Evolutionary conservation across 2,329 filamentous ascomycete genomes (phyloP).

Genomic region (Cladosporium sp.): DNA sequence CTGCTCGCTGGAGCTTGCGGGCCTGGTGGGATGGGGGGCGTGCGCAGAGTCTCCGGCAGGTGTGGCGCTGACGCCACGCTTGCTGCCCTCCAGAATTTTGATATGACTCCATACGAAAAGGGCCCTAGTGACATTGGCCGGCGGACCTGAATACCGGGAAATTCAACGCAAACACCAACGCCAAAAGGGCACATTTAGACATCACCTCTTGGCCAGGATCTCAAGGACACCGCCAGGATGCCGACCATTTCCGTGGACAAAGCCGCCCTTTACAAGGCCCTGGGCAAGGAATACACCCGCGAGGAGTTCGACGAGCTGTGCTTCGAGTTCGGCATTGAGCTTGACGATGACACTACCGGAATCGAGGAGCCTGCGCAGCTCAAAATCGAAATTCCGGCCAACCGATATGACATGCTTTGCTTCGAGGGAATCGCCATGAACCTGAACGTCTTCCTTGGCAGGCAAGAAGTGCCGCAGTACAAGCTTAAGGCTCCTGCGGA

Average conservation of each 20-base stretch:
- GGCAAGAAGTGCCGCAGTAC: constrained; percentile 71
- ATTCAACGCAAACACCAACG: not conserved
- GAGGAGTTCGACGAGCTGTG: constrained; percentile 95
- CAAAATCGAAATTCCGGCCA: constrained; percentile 97
- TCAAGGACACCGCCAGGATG: constrained; percentile 53
- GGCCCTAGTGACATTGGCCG: not conserved
- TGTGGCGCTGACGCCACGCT: not conserved
- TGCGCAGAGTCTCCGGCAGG: not conserved
- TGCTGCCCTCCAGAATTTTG: constrained; percentile 9
- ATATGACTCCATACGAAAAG: constrained; percentile 11
- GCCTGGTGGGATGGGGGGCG: constrained; percentile 5
- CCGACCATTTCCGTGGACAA: constrained; percentile 97
- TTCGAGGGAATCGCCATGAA: constrained; percentile 95
- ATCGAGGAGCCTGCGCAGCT: constrained; percentile 84
- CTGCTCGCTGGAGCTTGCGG: constrained; percentile 5
- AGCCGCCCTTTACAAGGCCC: constrained; percentile 85
- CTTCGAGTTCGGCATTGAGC: constrained; percentile 97
- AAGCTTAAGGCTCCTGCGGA: constrained; percentile 63
- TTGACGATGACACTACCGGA: constrained; percentile 88
- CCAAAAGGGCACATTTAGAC: not conserved
- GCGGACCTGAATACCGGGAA: not conserved
- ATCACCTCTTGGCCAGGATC: not conserved
- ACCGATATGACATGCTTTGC: constrained; percentile 87
- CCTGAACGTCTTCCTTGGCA: constrained; percentile 88
- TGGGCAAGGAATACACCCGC: constrained; percentile 85